phyloP scores from a whole-genome alignment of 192 early-diverging fungal species.

The Rhizoclosmatium sp. region DNA sequence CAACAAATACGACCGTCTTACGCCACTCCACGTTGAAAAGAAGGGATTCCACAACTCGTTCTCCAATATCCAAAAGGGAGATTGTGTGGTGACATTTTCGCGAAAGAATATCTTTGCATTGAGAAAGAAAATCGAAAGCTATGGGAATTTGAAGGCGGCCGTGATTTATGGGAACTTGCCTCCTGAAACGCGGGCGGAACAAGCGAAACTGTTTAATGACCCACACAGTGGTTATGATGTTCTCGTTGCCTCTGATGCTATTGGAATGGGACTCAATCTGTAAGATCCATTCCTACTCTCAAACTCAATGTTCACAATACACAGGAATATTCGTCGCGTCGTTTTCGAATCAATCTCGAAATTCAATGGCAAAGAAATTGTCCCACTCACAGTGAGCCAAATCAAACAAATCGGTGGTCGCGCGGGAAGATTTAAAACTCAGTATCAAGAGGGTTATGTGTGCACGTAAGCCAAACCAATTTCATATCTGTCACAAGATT shows the following conservation, averaged over 20 bases:
- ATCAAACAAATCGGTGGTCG: slow-evolving; percentile 94
- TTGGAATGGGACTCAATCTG: slow-evolving; percentile 98
- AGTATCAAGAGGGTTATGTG: slow-evolving; percentile 71
- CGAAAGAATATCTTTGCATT: slow-evolving; percentile 79
- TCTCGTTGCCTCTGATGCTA: slow-evolving; percentile 93
- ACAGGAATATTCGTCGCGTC: slow-evolving; percentile 85
- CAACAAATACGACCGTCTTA: slow-evolving; percentile 80
- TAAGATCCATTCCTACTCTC: slow-evolving; percentile 36
- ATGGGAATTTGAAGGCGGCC: slow-evolving; percentile 78
- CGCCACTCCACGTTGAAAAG: slow-evolving; percentile 63
- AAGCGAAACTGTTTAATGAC: slow-evolving; percentile 92
- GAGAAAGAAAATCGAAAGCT: slow-evolving; percentile 78
- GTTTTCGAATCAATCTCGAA: slow-evolving; percentile 83
- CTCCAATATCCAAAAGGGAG: slow-evolving; percentile 73
- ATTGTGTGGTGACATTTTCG: slow-evolving; percentile 92
- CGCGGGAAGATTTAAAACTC: slow-evolving; percentile 84
- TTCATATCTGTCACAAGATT: slow-evolving; percentile 25
- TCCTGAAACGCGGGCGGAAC: slow-evolving; percentile 87
- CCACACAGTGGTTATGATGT: slow-evolving; percentile 77
- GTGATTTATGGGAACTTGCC: slow-evolving; percentile 94
- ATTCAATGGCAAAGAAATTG: slow-evolving; percentile 72
- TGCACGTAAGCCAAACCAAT: slow-evolving; percentile 64
- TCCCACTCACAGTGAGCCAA: slow-evolving; percentile 73
- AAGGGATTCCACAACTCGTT: slow-evolving; percentile 65
- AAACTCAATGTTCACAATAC: not conserved